These are phyloP conservation scores for Bacterosira constricta DNA, from an alignment of 108 stramenopile genomes.

Conservation along the genomic window DNA sequence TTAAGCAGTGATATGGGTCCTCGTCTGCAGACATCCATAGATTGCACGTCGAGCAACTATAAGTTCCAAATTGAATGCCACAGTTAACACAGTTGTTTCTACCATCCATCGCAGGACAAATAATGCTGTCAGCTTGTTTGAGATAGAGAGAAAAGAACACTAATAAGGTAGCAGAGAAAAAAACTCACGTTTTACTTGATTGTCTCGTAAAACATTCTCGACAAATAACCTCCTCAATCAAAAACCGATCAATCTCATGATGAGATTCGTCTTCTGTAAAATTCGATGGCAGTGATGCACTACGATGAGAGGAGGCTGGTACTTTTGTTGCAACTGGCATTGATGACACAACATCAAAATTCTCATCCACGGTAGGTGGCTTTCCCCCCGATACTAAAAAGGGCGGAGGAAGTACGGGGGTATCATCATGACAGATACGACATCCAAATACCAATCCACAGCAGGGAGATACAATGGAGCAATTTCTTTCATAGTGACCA, in stretches of 20 bases:
- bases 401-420: constrained; percentile 73
- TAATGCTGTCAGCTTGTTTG: background rate
- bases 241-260: constrained; percentile 86
- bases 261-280: constrained; percentile 75
- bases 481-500: constrained; percentile 79
- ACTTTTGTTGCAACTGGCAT: background rate
- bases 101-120: constrained; percentile 1
- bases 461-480: constrained; percentile 83
- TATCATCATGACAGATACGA: constrained; percentile 90
- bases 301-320: constrained; percentile 32
- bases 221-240: constrained; percentile 78
- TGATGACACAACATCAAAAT: background rate
- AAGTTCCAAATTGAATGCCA: constrained; percentile 71
- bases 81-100: constrained; percentile 87
- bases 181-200: constrained; percentile 77
- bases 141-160: background rate
- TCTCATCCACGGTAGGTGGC: constrained; percentile 1
- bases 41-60: constrained; percentile 85
- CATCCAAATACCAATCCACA: constrained; percentile 90
- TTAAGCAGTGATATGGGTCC: constrained; percentile 82
- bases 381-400: constrained; percentile 15
- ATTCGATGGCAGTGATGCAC: constrained; percentile 62
- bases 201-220: constrained; percentile 82
- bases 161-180: background rate
- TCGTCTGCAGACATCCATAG: constrained; percentile 88